phyloP scores from a whole-genome alignment of 257 asterid genomes.

The Asclepias syriaca region DNA sequence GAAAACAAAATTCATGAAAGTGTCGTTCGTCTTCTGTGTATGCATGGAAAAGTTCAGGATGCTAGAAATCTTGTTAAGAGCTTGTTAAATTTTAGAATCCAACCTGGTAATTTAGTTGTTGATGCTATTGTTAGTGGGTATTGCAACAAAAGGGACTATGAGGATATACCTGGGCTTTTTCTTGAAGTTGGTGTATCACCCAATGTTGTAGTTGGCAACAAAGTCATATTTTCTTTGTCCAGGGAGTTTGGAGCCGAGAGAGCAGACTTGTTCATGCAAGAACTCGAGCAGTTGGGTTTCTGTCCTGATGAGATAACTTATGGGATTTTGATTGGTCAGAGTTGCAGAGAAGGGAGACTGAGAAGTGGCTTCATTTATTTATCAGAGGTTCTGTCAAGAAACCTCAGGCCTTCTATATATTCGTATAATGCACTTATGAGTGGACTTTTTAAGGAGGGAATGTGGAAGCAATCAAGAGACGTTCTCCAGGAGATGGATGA shows the following conservation, averaged over 20 bases:
- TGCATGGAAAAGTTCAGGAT: constrained; percentile 71
- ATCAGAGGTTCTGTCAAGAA: constrained; percentile 54
- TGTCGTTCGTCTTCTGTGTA: constrained; percentile 57
- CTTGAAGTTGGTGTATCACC: constrained; percentile 48
- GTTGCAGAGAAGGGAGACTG: constrained; percentile 60
- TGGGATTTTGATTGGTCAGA: constrained; percentile 77
- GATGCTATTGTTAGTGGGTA: constrained; percentile 51
- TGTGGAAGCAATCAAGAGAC: constrained; percentile 63
- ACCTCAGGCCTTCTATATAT: constrained; percentile 49
- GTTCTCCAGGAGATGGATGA: constrained; percentile 76
- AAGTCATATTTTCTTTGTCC: constrained; percentile 52
- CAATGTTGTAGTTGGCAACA: constrained; percentile 46
- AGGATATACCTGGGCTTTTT: constrained; percentile 60
- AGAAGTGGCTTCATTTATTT: constrained; percentile 50
- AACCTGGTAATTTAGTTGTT: constrained; percentile 41
- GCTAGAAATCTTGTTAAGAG: constrained; percentile 62
- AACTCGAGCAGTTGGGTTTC: constrained; percentile 58
- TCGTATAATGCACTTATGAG: constrained; percentile 79
- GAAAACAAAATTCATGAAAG: constrained; percentile 42
- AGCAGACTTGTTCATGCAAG: constrained; percentile 46
- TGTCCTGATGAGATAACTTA: constrained; percentile 50
- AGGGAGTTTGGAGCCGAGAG: constrained; percentile 44
- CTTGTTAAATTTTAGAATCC: constrained; percentile 29
- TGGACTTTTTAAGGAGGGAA: constrained; percentile 57
- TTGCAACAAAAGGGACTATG: constrained; percentile 77